Evolutionary conservation across 1,284 basidiomycete species (phyloP).

Genomic region (Mycena sp.): DNA sequence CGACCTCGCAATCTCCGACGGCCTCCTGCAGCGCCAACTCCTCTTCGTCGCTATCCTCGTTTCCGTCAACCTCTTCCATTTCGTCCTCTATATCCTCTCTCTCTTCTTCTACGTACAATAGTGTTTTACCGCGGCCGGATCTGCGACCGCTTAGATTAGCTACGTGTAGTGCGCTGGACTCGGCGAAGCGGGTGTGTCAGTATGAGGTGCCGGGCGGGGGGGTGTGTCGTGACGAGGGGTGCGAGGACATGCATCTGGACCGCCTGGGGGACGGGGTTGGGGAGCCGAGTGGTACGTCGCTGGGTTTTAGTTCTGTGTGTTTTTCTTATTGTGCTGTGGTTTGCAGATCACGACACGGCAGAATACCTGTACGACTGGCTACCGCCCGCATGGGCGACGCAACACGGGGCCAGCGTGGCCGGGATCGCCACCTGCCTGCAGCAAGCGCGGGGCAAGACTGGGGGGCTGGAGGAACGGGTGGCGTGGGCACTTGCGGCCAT

Average conservation of each 20-base stretch:
- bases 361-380: conserved; percentile 55
- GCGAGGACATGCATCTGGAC: conserved; percentile 72
- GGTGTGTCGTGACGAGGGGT: conserved; percentile 72
- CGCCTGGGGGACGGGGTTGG: conserved; percentile 42
- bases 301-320: conserved; percentile 24
- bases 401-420: conserved; percentile 39
- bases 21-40: too few species aligned
- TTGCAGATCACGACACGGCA: conserved; percentile 65
- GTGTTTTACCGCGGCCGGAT: conserved; percentile 48
- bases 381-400: conserved; percentile 45
- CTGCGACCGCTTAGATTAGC: conserved; percentile 63
- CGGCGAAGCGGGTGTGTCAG: conserved; percentile 67
- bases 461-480: conserved; percentile 54
- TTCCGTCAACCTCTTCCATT: conserved; percentile 30
- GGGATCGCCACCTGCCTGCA: conserved; percentile 49
- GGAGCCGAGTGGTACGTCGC: conserved; percentile 69
- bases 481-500: conserved; percentile 45
- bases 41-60: conserved; percentile 32
- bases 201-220: conserved; percentile 83
- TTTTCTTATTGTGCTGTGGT: too few species aligned
- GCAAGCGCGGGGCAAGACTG: conserved; percentile 38
- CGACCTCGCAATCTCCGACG: too few species aligned
- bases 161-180: conserved; percentile 53
- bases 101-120: conserved; percentile 40
- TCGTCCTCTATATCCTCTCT: conserved; percentile 34